Conservation (phyloP, 2,329 filamentous ascomycete species). For the Pezicula rhizophila region DNA sequence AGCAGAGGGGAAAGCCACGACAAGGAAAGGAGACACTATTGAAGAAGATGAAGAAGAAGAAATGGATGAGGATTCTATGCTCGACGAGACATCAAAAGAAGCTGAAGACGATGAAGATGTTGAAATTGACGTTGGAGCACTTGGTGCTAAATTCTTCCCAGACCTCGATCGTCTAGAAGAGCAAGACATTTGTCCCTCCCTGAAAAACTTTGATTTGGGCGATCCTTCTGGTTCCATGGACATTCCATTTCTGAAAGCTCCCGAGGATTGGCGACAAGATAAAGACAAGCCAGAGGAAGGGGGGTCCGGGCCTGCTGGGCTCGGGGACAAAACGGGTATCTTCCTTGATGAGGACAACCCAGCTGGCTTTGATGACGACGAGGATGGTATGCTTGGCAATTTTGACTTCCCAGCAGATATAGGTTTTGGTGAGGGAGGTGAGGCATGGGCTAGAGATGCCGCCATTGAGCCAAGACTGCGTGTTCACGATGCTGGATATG, state of each 20-base stretch:
- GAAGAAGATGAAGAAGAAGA: conserved; percentile 41
- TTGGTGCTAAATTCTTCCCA: conserved; percentile 81
- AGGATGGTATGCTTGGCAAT: conserved; percentile 60
- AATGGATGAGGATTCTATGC: conserved; percentile 30
- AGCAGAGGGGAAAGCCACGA: conserved; percentile 25
- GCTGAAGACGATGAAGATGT: conserved; percentile 47
- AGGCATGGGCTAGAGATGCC: conserved; percentile 71
- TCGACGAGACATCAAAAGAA: conserved; percentile 32
- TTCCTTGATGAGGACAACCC: conserved; percentile 84
- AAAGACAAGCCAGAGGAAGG: conserved; percentile 52
- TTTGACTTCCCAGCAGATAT: conserved; percentile 52
- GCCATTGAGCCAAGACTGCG: conserved; percentile 82
- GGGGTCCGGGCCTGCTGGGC: conserved; percentile 30
- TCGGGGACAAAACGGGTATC: conserved; percentile 68
- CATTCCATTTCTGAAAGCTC: conserved; percentile 84
- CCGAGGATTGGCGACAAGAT: conserved; percentile 76
- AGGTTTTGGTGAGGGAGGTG: not conserved
- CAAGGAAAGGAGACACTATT: conserved; percentile 56
- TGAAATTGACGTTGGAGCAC: conserved; percentile 70
- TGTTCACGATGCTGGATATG: conserved; percentile 60
- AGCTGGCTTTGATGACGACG: conserved; percentile 75
- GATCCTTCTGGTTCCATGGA: conserved; percentile 79
- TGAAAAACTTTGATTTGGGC: conserved; percentile 90
- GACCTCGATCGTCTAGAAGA: conserved; percentile 70
- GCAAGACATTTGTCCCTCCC: conserved; percentile 88